Base-by-base conservation (phyloP, 306 rosid genomes). In the Boehmeria nivea region DNA sequence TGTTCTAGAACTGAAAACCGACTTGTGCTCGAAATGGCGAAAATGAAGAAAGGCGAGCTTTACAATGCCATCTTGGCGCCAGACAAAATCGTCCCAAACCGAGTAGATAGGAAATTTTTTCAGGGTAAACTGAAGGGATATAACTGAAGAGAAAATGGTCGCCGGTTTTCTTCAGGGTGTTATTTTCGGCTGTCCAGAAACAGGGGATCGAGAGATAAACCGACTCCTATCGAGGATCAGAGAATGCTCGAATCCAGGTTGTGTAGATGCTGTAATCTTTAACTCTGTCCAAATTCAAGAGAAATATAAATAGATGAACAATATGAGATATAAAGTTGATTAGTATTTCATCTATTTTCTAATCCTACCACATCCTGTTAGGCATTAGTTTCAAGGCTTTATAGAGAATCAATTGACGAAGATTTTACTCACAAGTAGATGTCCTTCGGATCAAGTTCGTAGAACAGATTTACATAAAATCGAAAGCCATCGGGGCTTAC, bases 401-500 rank as follows among this genome's bases (percentile, higher is more conserved):
- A n/a, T n/a, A 24, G 4, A 26, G 22, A 18, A 28, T 21, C 18
- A 45, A 26, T 59, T 8, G 21, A 31, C 49, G 17, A 63, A 47
- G 45, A 53, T 53, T 74, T 70, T 13, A 78, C 98, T 87, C 81
- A 91, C 99, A 75, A 43, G 81, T 76, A 44, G 48, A 78, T 12
- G 57, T 82, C 91, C 65, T 78, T 75, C 43, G 54, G 70, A 66
- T 71, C 65, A 34, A 87, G 67, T 62, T 91, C 96, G 4, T 73
- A 23, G 71, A 87, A 91, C 65, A 91, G 69, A 76, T 87, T 87
- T 34, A 78, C 37, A 58, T 80, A 91, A 75, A 84, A 91, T 46
- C 95, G 89, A 65, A 91, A 80, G 63, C 98, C 98, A 64, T 91
- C 95, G 2, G 95, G 86, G 63, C 98, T 87, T 57, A 84, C 53